Conservation (phyloP, 179 eudicot species). For the Silene coronaria region DNA sequence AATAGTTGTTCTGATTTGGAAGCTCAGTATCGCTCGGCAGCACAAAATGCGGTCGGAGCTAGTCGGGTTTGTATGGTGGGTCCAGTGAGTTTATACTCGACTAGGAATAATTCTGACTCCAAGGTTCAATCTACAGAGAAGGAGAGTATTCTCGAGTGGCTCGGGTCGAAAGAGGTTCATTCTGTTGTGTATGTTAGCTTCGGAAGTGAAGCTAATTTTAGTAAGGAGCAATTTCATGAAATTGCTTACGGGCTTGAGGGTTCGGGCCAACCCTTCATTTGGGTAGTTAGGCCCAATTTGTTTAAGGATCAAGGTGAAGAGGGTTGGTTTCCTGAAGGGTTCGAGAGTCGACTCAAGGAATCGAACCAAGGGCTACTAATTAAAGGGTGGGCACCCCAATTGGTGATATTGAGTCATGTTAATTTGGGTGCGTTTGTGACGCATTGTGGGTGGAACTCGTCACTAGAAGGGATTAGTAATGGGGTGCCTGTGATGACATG, state of each 20-base stretch:
- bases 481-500: slow-evolving; percentile 8
- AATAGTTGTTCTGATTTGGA: background rate
- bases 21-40: background rate
- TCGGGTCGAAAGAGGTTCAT: background rate
- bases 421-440: background rate
- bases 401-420: slow-evolving; percentile 1
- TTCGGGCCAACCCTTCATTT: slow-evolving; percentile 11
- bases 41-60: background rate
- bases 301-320: slow-evolving; percentile 3
- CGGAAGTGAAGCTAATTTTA: slow-evolving; percentile 9
- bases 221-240: slow-evolving; percentile 13
- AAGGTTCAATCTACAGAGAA: background rate
- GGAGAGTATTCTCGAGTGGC: background rate
- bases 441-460: slow-evolving; percentile 19
- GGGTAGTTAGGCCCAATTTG: slow-evolving; percentile 12
- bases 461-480: background rate
- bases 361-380: slow-evolving; percentile 3
- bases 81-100: background rate
- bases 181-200: slow-evolving; percentile 14
- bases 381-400: slow-evolving; percentile 8
- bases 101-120: background rate
- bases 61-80: slow-evolving; percentile 7
- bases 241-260: slow-evolving; percentile 13
- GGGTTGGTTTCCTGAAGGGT: slow-evolving; percentile 15
- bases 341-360: background rate